Percentiles rank a stretch among this genome's conserved stretches.
These are phyloP conservation scores for Globisporangium spinosum DNA, from an alignment of 352 stramenopile genomes.

Conservation along the genomic window DNA sequence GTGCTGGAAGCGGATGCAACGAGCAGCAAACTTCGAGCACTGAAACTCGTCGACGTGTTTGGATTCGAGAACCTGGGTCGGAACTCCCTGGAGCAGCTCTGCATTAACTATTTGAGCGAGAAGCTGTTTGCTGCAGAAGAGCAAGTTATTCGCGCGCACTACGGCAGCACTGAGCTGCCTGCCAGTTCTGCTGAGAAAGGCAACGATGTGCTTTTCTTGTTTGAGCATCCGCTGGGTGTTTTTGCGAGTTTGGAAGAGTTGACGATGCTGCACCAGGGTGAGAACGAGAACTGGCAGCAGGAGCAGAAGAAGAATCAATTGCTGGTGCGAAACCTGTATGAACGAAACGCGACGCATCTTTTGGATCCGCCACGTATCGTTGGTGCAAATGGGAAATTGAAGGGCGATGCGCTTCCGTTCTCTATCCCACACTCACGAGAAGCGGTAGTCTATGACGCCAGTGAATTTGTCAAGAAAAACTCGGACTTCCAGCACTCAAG, in stretches of 20 bases:
- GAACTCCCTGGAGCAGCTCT: slow-evolving; percentile 78
- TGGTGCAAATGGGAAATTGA: slow-evolving; percentile 10
- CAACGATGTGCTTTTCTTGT: slow-evolving; percentile 33
- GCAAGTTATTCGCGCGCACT: slow-evolving; percentile 14
- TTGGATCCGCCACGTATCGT: slow-evolving; percentile 21
- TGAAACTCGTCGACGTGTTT: slow-evolving; percentile 74
- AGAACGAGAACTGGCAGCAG: slow-evolving; percentile 38
- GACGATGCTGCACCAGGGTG: slow-evolving; percentile 55
- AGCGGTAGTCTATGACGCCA: slow-evolving; percentile 51
- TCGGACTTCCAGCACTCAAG: slow-evolving; percentile 47
- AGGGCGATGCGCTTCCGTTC: slow-evolving; percentile 31
- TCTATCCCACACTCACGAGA: slow-evolving; percentile 46
- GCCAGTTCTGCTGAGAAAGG: background rate
- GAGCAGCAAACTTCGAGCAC: slow-evolving; percentile 11
- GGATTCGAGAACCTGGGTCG: slow-evolving; percentile 64
- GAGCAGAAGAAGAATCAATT: slow-evolving; percentile 66
- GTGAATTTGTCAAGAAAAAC: slow-evolving; percentile 69
- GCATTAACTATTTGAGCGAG: slow-evolving; percentile 82
- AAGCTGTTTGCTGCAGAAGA: slow-evolving; percentile 56
- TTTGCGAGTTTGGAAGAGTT: slow-evolving; percentile 71
- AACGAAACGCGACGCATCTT: slow-evolving; percentile 35
- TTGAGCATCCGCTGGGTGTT: slow-evolving; percentile 51
- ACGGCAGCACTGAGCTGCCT: background rate
- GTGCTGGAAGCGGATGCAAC: background rate
- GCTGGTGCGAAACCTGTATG: slow-evolving; percentile 61